Base-by-base conservation (phyloP, 2,329 filamentous ascomycete species). In the Verticillium klebahnii region DNA sequence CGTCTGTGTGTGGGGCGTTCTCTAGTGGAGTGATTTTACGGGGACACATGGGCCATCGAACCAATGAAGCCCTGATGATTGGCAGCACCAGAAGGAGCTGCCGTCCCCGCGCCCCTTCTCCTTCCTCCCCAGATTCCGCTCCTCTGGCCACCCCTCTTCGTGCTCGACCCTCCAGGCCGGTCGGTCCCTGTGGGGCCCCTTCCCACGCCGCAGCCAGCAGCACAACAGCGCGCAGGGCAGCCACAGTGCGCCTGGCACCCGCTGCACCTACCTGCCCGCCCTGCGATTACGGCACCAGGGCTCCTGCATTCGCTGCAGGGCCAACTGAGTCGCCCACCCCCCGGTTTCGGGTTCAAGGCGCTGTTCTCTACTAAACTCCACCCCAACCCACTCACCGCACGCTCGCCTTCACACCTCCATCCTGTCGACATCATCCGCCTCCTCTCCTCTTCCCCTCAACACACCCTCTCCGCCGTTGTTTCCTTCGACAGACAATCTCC, bases 401-500 rank as follows among this genome's bases (percentile, higher is more conserved):
- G 54, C 31, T 56, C 19, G 45, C 19, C 54, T 56, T 56, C 29
- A 56, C 54, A 17, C 54, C 31, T 56, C 15, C 54, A 25, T 37
- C 56, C 23, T 25, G 19, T 52, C 45, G 45, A 52, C 45, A 52
- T 52, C 56, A 57, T 57, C 32, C 56, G 15, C 31, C 19, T 57
- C 56, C 31, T 39, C 34, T 39, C 56, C 23, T 45, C 25, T 37
- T 58, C 36, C 56, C 56, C 56, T 58, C 56, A 58, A 40, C 34
- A 39, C 56, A 58, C 37, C 34, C 36, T 37, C 55, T 29, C 56
- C 32, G 19, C 34, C 34, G 9, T 25, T 36, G 5, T 39, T 29
- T 29, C 45, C n/a, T 52, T 39, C 19, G 40, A 54, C 34, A 37
- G 45, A 59, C 40, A 31, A 45, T 59, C 45, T 55, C 58, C 58